Evolutionary conservation across 345 rosid genomes (phyloP).

Genomic region (Firmiana major): DNA sequence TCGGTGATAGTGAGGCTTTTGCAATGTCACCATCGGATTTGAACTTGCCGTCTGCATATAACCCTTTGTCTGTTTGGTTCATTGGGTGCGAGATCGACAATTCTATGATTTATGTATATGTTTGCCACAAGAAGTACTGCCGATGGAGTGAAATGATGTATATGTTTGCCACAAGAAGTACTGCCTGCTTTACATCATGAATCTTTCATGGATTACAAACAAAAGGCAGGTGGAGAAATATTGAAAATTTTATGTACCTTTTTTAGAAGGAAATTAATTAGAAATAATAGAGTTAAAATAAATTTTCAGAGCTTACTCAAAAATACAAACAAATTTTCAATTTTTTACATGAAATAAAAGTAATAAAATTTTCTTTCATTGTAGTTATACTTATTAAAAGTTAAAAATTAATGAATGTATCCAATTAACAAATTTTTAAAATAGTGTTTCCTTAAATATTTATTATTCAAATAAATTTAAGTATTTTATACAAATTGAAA

Average conservation of each 20-base stretch:
- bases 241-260: not conserved
- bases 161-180: not conserved
- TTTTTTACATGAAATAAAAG: no score
- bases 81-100: not conserved
- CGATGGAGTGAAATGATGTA: not conserved
- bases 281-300: not conserved
- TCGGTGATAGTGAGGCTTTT: not conserved
- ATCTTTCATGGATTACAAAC: not conserved
- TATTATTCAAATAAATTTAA: no score
- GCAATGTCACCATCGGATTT: conserved; percentile 4
- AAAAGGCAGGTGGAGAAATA: not conserved
- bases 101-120: not conserved
- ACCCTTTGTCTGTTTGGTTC: not conserved
- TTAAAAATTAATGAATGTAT: no score
- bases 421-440: no score
- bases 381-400: no score
- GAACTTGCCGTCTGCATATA: not conserved
- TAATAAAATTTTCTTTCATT: no score
- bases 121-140: not conserved
- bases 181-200: not conserved
- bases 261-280: not conserved
- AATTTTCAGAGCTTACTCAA: no score
- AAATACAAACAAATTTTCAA: no score
- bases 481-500: no score
- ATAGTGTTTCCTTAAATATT: no score